Evolutionary conservation across 108 stramenopile species (phyloP).

Genomic region (Pelagomonas calceolata): DNA sequence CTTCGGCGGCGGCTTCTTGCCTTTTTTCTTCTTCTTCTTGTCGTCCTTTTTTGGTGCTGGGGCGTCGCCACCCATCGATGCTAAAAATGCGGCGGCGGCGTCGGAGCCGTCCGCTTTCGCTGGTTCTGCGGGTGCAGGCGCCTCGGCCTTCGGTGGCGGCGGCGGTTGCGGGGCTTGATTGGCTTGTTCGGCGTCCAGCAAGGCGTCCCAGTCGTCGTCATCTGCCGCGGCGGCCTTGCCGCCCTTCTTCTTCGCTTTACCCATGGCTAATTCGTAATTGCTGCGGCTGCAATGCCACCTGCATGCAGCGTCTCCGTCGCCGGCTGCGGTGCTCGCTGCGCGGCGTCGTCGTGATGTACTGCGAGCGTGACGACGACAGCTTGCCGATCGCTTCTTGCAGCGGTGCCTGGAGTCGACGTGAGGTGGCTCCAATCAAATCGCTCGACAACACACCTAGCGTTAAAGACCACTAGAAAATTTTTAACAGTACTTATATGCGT

Average conservation of each 20-base stretch:
- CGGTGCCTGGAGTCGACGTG: no score
- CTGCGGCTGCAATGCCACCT: no score
- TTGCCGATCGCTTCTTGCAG: no score
- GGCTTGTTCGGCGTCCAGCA: conserved; percentile 14
- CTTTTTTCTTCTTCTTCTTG: conserved; percentile 64
- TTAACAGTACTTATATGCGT: no score
- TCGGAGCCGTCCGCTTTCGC: conserved; percentile 19
- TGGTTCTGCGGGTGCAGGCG: conserved; percentile 10
- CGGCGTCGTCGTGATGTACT: no score
- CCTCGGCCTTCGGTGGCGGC: conserved; percentile 6
- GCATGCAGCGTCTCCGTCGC: no score
- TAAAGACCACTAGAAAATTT: no score
- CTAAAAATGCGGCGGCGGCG: conserved; percentile 71
- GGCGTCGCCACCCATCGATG: conserved; percentile 50
- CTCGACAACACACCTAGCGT: no score
- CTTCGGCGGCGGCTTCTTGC: conserved; percentile 18
- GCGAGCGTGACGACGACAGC: no score
- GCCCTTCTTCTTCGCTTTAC: not conserved
- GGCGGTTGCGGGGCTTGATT: conserved; percentile 8
- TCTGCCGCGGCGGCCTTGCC: not conserved
- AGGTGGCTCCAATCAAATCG: no score
- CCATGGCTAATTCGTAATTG: not conserved
- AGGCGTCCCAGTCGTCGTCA: conserved; percentile 53
- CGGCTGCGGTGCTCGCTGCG: no score
- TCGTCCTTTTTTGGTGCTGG: conserved; percentile 55